A percentile compares a stretch with the other conserved stretches of the same genome.
These are phyloP conservation scores for Aspergillus bertholletiae DNA, from an alignment of 495 filamentous ascomycete species.

Conservation along the genomic window DNA sequence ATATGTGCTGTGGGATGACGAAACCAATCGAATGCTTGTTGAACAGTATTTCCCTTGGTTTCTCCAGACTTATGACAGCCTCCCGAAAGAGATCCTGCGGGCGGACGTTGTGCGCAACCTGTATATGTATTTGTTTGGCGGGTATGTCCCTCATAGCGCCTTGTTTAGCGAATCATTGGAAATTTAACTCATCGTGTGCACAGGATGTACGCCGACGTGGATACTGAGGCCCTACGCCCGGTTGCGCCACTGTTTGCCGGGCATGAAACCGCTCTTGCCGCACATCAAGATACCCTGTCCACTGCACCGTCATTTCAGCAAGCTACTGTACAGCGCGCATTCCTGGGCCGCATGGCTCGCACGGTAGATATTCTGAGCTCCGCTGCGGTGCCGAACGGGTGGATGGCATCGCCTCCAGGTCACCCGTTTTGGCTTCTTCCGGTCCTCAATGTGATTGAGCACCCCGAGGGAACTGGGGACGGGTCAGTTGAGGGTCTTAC, in stretches of 20 bases:
- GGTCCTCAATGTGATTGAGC: constrained; percentile 15
- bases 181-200: background rate
- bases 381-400: constrained; percentile 22
- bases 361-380: constrained; percentile 6
- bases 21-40: constrained; percentile 16
- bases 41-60: constrained; percentile 20
- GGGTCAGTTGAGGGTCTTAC: constrained; percentile 19
- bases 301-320: background rate
- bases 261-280: constrained; percentile 8
- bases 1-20: constrained; percentile 23
- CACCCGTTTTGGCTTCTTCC: constrained; percentile 25
- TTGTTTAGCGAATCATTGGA: too few relatives aligned
- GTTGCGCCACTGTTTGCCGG: constrained; percentile 10
- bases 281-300: constrained; percentile 1
- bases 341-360: constrained; percentile 21
- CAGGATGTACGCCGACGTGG: constrained; percentile 23
- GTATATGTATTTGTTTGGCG: constrained; percentile 21
- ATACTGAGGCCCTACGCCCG: constrained; percentile 19
- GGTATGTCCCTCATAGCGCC: constrained; percentile 1
- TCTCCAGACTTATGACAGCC: constrained; percentile 9
- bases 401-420: constrained; percentile 23
- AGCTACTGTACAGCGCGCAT: constrained; percentile 10
- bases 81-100: constrained; percentile 18
- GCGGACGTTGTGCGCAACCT: constrained; percentile 21
- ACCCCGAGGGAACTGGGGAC: constrained; percentile 16